These are phyloP conservation scores for Paraphoma chrysanthemicola DNA, from an alignment of 2,329 filamentous ascomycete species.

Conservation along the genomic window DNA sequence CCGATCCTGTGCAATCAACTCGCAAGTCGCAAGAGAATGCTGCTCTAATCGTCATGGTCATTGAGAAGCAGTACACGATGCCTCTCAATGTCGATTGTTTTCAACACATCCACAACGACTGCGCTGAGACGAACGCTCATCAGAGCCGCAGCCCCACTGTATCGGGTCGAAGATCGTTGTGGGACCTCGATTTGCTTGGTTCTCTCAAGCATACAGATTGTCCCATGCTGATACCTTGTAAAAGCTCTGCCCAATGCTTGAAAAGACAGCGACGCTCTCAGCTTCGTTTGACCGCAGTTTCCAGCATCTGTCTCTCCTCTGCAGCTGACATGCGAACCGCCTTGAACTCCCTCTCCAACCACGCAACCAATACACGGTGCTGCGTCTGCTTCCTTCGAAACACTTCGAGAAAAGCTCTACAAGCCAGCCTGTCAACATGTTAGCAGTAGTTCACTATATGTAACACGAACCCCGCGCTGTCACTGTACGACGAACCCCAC, in stretches of 20 bases:
- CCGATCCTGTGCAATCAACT: not conserved
- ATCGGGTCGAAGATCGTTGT: not conserved
- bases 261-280: slow-evolving; percentile 1
- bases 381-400: slow-evolving; percentile 74
- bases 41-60: not conserved
- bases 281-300: slow-evolving; percentile 9
- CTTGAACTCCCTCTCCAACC: slow-evolving; percentile 61
- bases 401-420: slow-evolving; percentile 72
- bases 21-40: not conserved
- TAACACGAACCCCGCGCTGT: slow-evolving; percentile 18
- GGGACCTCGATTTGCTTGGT: not conserved
- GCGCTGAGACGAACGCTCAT: not conserved
- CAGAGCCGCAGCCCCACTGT: not conserved
- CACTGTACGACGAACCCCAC: not conserved
- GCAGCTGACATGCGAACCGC: slow-evolving; percentile 41
- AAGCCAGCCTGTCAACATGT: slow-evolving; percentile 64
- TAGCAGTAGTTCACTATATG: slow-evolving; percentile 14
- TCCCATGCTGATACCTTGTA: not conserved
- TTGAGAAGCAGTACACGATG: too few relatives aligned
- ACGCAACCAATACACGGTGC: slow-evolving; percentile 69
- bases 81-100: too few relatives aligned
- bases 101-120: too few relatives aligned
- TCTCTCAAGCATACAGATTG: not conserved
- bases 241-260: not conserved
- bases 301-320: slow-evolving; percentile 15